phyloP scores from a whole-genome alignment of 1,139 yeast species.

The Candida sojae region DNA sequence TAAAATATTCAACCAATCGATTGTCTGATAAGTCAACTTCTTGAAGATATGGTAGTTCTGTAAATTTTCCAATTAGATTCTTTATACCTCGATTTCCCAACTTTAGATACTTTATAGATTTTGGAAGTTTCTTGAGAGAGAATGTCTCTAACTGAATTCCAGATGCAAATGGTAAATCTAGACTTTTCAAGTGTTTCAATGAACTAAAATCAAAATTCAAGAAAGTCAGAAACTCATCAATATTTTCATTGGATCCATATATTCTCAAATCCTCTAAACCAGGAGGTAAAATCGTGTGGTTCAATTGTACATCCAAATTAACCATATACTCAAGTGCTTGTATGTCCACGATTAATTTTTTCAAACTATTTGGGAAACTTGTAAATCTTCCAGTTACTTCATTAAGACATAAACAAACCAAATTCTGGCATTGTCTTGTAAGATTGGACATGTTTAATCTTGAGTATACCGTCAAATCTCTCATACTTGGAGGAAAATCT shows the following conservation, averaged over 20 bases:
- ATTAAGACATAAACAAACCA: background rate
- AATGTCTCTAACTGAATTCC: background rate
- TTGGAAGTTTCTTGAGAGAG: background rate
- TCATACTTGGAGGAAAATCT: background rate
- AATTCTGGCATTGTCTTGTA: background rate
- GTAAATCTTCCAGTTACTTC: background rate
- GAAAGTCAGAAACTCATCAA: background rate
- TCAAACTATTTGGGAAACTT: background rate
- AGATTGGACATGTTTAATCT: background rate
- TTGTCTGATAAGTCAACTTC: background rate
- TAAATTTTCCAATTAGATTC: background rate
- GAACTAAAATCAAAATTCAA: background rate
- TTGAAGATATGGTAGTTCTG: background rate
- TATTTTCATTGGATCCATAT: background rate
- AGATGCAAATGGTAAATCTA: background rate
- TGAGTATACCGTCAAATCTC: background rate
- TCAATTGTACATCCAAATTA: no score
- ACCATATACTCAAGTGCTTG: background rate
- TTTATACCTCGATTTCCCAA: background rate
- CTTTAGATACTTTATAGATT: background rate
- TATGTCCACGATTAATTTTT: background rate
- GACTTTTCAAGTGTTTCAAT: background rate
- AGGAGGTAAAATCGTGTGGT: background rate
- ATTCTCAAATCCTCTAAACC: background rate
- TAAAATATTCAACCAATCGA: background rate